Base-by-base conservation (phyloP, 805 yeast genomes). In the Saccharomycopsis sp. region DNA sequence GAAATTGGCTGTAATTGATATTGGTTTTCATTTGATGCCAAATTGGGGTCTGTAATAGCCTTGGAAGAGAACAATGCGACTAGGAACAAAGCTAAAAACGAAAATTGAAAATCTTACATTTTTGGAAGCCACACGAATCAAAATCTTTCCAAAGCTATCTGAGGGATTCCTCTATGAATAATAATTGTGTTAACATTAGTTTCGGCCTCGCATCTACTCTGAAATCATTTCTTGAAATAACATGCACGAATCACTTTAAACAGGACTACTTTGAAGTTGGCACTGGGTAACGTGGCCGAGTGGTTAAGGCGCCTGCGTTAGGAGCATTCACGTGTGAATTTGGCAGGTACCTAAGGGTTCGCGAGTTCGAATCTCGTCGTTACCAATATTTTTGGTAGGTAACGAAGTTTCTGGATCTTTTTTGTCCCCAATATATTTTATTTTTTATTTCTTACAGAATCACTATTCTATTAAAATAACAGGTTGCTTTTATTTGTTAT, bases 271-370 rank as follows among this genome's bases (percentile, higher is more conserved):
- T 27, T 9, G 13, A 27, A 27, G 31, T 27, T 27, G 9, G 27
- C 23, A 22, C n/a, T 16, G 19, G 48, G 43, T 41, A 37, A 24
- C 41, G 48, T 45, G 48, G 48, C 48, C 48, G 48, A 45, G 48
- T 45, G 44, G 48, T 41, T 40, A 45, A 45, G 48, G 48, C 48
- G 48, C 36, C 44, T 35, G 48, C 41, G 24, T 45, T 45, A 45
- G 48, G 48, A 27, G n/a, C 36, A 13, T 11, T 16, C 31, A 14
- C 23, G 14, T 27, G 20, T 28, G 14, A 43, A 33, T 20, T 38
- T 11, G 31, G 41, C 48, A 35, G 44, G 40, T 45, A 38, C 36
- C 48, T 37, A 34, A 29, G 48, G 48, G 36, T 45, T 23, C 48
- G 44, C 44, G 48, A 41, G 48, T 45, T 45, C 48, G 48, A 45